Base-by-base conservation (phyloP, 1,284 basidiomycete genomes). In the Athelia sp. region DNA sequence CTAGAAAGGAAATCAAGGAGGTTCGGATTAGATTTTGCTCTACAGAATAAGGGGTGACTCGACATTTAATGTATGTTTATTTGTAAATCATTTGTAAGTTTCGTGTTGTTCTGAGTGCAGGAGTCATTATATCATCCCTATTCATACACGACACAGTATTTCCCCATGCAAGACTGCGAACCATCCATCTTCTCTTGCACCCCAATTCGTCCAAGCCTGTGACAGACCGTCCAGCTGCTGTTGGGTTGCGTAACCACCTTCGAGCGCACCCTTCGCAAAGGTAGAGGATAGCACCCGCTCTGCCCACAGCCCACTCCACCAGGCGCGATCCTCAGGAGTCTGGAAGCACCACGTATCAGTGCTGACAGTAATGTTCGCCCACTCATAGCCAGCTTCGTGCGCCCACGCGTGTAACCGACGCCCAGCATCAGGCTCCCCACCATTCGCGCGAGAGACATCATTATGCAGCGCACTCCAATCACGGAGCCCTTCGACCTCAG, bases 11-110 rank as follows among this genome's bases (percentile, higher is more conserved):
- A 60, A 76, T 93, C n/a, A 70, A 81, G 18, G 91, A 93, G 61
- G 89, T 94, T 32, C 70, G 82, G 57, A 78, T 95, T 22, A 84
- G 78, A 60, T 91, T 93, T 61, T 62, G 71, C 47, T 76, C 85
- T n/a, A 61, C 64, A 18, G 59, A 64, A 24, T 36, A 23, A 18
- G 11, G 11, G 18, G 10, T 22, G 23, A 4, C 43, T n/a, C n/a
- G n/a, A n/a, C n/a, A 29, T 29, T 29, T 29, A 6, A 6, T 29
- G 26, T 29, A 29, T 29, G 13, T 29, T 29, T 29, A 6, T 29
- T n/a, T n/a, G n/a, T n/a, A n/a, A n/a, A n/a, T n/a, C n/a, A n/a
- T n/a, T n/a, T n/a, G 26, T 29, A 29, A 4, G 13, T 29, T 29
- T 29, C 26, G 26, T 13, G 26, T 29, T 4, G 26, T 29, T 29